phyloP scores from a whole-genome alignment of 495 filamentous ascomycete genomes.

The Hypoxylon perforatum region DNA sequence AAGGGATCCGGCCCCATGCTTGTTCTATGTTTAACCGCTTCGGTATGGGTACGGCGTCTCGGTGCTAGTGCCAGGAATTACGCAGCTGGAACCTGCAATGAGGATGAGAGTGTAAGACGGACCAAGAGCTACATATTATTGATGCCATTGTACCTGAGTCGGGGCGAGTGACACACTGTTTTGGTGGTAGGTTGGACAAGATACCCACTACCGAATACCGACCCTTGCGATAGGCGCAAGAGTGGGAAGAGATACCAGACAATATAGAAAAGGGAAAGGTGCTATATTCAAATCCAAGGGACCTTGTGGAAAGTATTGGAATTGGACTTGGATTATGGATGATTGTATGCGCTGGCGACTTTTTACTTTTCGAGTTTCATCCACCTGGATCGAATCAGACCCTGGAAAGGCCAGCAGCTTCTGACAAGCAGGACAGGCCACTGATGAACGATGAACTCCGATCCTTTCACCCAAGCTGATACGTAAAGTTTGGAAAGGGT shows the following conservation, averaged over 20 bases:
- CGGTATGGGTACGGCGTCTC: conserved; percentile 35
- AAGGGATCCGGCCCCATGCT: conserved; percentile 38
- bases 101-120: conserved; percentile 24
- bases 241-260: conserved; percentile 11
- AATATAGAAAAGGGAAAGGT: conserved; percentile 27
- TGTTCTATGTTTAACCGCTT: conserved; percentile 41
- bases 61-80: conserved; percentile 38
- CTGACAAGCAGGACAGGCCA: conserved; percentile 43
- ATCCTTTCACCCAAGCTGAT: conserved; percentile 48
- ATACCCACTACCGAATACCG: conserved; percentile 34
- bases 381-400: conserved; percentile 50
- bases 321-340: conserved; percentile 36
- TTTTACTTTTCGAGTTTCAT: conserved; percentile 39
- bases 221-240: conserved; percentile 32
- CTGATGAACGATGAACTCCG: conserved; percentile 30
- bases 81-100: conserved; percentile 24
- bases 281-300: conserved; percentile 31
- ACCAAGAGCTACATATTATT: conserved; percentile 12
- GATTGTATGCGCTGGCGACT: conserved; percentile 47
- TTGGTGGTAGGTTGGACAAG: conserved; percentile 33
- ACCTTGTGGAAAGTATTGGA: conserved; percentile 39
- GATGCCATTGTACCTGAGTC: conserved; percentile 24
- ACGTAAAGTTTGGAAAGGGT: too few species aligned
- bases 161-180: conserved; percentile 43
- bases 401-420: conserved; percentile 42